Conservation (phyloP, 352 stramenopile genomes). For the Phytophthora melonis region DNA sequence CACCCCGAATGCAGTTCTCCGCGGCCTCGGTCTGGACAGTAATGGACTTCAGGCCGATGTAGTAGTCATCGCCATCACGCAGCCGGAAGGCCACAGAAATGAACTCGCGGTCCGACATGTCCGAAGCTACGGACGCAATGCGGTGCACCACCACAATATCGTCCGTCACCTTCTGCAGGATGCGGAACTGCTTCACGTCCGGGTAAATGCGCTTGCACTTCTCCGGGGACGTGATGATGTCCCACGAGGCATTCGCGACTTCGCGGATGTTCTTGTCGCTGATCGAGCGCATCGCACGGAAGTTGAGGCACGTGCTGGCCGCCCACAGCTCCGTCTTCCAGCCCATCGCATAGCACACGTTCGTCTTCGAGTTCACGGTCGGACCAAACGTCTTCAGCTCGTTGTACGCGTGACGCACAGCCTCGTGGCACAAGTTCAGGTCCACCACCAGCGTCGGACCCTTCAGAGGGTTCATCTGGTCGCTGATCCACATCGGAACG, state of each 20-base stretch:
- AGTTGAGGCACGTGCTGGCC: conserved; percentile 79
- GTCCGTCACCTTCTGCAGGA: conserved; percentile 86
- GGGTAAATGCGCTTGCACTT: conserved; percentile 88
- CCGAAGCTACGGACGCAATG: conserved; percentile 78
- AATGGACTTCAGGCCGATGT: conserved; percentile 81
- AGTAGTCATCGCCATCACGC: conserved; percentile 82
- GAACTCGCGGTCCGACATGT: conserved; percentile 80
- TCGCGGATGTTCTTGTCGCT: conserved; percentile 76
- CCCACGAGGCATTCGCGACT: conserved; percentile 77
- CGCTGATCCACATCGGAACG: conserved; percentile 81
- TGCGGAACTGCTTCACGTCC: conserved; percentile 85
- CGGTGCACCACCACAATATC: conserved; percentile 85
- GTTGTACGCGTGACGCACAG: conserved; percentile 82
- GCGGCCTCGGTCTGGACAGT: conserved; percentile 72
- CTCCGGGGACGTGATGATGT: conserved; percentile 86
- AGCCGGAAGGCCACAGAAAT: conserved; percentile 83
- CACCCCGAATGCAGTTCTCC: conserved; percentile 83
- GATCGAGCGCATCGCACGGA: conserved; percentile 70
- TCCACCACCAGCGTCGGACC: conserved; percentile 80
- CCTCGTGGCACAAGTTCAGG: conserved; percentile 80
- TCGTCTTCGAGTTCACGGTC: conserved; percentile 84
- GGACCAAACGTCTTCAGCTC: conserved; percentile 80
- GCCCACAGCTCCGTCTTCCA: conserved; percentile 89
- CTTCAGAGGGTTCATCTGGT: conserved; percentile 85
- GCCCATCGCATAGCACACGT: conserved; percentile 87